Base-by-base conservation (phyloP, 2,329 filamentous ascomycete species). In the Taxawa tesnikishii region DNA sequence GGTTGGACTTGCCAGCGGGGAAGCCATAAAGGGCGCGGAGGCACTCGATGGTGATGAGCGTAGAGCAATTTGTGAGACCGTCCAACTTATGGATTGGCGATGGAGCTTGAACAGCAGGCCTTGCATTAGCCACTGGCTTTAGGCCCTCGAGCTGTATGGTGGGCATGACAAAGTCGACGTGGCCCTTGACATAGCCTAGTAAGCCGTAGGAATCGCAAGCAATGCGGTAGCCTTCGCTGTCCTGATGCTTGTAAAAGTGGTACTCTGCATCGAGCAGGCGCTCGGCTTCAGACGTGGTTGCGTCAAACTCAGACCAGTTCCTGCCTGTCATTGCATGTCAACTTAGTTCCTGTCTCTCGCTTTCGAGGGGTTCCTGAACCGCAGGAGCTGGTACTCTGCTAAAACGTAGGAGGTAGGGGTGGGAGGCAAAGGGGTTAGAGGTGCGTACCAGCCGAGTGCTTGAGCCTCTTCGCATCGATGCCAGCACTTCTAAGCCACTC, bases 281-380 rank as follows among this genome's bases (percentile, higher is more conserved):
- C 36, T 62, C 59, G 2, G 56, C 47, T 28, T 59, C 55, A 9
- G 45, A 41, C 3, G 55, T 50, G 2, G 50, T 45, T 0, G 54
- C 51, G 15, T 58, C 50, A 34, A 64, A 61, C 9, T 55, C 51
- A 3, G 63, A 45, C 58, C 59, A 62, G 27, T 54, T 50, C 27
- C 49, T 27, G 25, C 8, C n/a, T n/a, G 21, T 8, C 21, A 24
- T 8, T 24, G n/a, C 21, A 24, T 24, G 21, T 24, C n/a, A 8
- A 8, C 21, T 24, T n/a, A 24, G n/a, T 8, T 24, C 21, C 8
- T n/a, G n/a, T 24, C 21, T 24, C 21, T n/a, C 21, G n/a, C n/a
- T n/a, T n/a, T n/a, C n/a, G n/a, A n/a, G n/a, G n/a, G n/a, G n/a
- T n/a, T n/a, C n/a, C n/a, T n/a, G n/a, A n/a, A n/a, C n/a, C n/a